A percentile compares a stretch with the other conserved stretches of the same genome.
Evolutionary conservation across 169 alveolate species (phyloP).

Genomic region (Cryptosporidium muris): DNA sequence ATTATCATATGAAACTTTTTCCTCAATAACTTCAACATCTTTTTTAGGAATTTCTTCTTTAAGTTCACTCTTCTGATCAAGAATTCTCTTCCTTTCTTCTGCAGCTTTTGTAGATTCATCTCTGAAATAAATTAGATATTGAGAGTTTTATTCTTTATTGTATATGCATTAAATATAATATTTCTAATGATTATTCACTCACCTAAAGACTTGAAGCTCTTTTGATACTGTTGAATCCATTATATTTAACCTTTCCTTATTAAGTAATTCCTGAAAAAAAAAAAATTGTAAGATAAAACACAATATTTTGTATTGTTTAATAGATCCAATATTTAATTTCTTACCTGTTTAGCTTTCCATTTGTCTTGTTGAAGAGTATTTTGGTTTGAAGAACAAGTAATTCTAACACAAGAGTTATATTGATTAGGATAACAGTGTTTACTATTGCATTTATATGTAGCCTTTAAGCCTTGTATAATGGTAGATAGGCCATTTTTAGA

Average conservation of each 20-base stretch:
- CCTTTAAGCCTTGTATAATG: not conserved
- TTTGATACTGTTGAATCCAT: slow-evolving; percentile 16
- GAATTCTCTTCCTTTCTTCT: too few species aligned
- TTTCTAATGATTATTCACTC: not conserved
- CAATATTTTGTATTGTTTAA: not conserved
- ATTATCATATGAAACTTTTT: not conserved
- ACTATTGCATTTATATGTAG: slow-evolving; percentile 43
- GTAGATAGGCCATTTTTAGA: slow-evolving; percentile 17
- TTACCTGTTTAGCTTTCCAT: slow-evolving; percentile 44
- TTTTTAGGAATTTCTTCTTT: too few species aligned
- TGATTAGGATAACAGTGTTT: slow-evolving; percentile 47
- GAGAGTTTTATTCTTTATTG: too few species aligned
- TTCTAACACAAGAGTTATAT: slow-evolving; percentile 56
- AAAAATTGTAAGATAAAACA: not conserved
- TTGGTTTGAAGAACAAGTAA: slow-evolving; percentile 36
- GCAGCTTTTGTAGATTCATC: too few species aligned
- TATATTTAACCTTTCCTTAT: slow-evolving; percentile 31
- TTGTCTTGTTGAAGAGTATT: not conserved
- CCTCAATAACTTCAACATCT: too few species aligned
- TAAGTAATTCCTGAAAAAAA: not conserved
- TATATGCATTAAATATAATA: too few species aligned
- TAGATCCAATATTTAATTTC: not conserved
- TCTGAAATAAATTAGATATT: too few species aligned
- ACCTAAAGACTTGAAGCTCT: slow-evolving; percentile 47
- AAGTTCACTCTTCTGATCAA: too few species aligned